A percentile compares a stretch with the other conserved stretches of the same genome.
phyloP scores from a whole-genome alignment of 2,329 filamentous ascomycete species.

The Ambrosiella cleistominuta region DNA sequence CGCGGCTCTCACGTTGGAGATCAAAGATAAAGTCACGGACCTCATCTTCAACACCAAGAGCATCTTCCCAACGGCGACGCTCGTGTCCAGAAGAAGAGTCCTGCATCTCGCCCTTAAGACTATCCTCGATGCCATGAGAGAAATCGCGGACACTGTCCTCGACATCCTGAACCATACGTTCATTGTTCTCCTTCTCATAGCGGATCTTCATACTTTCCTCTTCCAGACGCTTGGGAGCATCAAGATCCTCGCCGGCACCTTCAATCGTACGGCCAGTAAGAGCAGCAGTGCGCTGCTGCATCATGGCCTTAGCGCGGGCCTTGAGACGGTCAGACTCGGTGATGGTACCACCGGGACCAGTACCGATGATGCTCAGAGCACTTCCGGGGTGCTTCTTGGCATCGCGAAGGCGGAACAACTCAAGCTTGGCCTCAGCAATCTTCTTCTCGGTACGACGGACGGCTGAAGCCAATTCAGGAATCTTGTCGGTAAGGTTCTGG shows the following conservation, averaged over 20 bases:
- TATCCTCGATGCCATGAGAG: conserved; percentile 67
- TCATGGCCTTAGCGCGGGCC: conserved; percentile 89
- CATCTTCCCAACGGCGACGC: conserved; percentile 86
- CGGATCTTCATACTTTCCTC: conserved; percentile 68
- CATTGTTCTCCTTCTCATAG: conserved; percentile 81
- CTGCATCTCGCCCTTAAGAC: conserved; percentile 61
- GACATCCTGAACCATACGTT: conserved; percentile 90
- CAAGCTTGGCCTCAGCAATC: conserved; percentile 78
- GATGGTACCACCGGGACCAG: conserved; percentile 73
- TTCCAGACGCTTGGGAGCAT: conserved; percentile 70
- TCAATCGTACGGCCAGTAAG: conserved; percentile 71
- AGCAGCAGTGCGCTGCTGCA: conserved; percentile 92
- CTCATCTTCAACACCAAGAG: conserved; percentile 86
- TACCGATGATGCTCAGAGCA: conserved; percentile 69
- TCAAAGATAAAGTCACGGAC: conserved; percentile 97
- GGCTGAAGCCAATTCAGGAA: conserved; percentile 82
- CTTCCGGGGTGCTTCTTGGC: conserved; percentile 78
- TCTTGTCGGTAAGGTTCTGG: conserved; percentile 70
- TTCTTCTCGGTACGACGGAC: conserved; percentile 80
- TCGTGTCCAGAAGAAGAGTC: conserved; percentile 75
- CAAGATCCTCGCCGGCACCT: conserved; percentile 49
- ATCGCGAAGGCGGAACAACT: conserved; percentile 85
- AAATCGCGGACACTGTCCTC: conserved; percentile 92
- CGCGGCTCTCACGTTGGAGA: conserved; percentile 68
- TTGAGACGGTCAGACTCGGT: conserved; percentile 92